Conservation (phyloP, 495 filamentous ascomycete species). For the Penicillium longicatenatum region DNA sequence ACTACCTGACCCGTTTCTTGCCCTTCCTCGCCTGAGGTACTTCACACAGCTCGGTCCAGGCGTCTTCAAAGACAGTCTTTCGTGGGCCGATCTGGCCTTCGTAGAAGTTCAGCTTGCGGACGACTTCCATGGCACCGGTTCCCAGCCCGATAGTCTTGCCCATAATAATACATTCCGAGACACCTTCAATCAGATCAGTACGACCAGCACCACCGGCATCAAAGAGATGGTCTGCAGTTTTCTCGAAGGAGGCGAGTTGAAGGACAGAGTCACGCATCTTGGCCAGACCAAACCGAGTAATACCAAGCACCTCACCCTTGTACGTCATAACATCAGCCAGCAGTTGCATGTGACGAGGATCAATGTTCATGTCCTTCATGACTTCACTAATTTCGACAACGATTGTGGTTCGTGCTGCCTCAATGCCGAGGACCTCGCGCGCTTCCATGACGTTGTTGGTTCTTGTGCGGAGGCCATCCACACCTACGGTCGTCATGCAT, state of each 20-base stretch:
- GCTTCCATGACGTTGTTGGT: constrained; percentile 94
- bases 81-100: constrained; percentile 62
- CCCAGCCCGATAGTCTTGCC: constrained; percentile 89
- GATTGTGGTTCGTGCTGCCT: constrained; percentile 86
- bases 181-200: constrained; percentile 84
- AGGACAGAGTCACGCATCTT: constrained; percentile 97
- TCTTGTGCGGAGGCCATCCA: constrained; percentile 68
- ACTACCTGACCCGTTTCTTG: constrained; percentile 28
- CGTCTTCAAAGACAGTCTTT: constrained; percentile 76
- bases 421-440: constrained; percentile 91
- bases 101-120: constrained; percentile 69
- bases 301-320: constrained; percentile 96
- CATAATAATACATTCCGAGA: constrained; percentile 98
- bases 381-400: constrained; percentile 76
- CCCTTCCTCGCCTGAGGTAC: constrained; percentile 23
- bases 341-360: constrained; percentile 97
- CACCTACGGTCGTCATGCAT: constrained; percentile 91
- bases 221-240: constrained; percentile 96
- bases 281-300: constrained; percentile 91
- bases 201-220: constrained; percentile 91
- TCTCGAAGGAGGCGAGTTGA: constrained; percentile 96
- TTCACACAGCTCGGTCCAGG: constrained; percentile 54
- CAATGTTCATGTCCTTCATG: constrained; percentile 93
- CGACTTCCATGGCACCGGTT: constrained; percentile 88
- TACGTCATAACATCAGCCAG: constrained; percentile 99